Percentiles rank a stretch among this genome's conserved stretches.
Conservation (phyloP, 352 stramenopile species). For the Pythium angustatum region DNA sequence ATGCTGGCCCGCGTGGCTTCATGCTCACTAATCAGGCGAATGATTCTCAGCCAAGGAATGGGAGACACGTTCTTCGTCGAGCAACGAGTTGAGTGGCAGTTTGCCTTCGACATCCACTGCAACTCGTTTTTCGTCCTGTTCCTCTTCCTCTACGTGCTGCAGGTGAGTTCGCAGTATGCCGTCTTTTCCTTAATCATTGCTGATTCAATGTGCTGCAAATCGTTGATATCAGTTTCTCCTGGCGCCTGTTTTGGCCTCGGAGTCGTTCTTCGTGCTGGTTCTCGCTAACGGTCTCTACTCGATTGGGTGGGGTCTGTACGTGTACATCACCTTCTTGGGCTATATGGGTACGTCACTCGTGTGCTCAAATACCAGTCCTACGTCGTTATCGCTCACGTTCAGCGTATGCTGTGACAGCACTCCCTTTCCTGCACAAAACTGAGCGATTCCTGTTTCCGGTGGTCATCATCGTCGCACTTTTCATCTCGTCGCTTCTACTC, state of each 20-base stretch:
- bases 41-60: slow-evolving; percentile 50
- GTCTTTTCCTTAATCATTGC: not conserved
- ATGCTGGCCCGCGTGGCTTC: no score
- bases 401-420: slow-evolving; percentile 36
- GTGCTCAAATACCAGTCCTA: no score
- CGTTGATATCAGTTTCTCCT: slow-evolving; percentile 98
- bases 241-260: slow-evolving; percentile 90
- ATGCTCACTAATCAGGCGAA: no score
- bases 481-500: slow-evolving; percentile 83
- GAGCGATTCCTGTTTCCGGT: slow-evolving; percentile 89
- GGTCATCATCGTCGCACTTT: slow-evolving; percentile 69
- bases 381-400: slow-evolving; percentile 6
- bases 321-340: slow-evolving; percentile 98
- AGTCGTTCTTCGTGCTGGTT: slow-evolving; percentile 89
- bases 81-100: slow-evolving; percentile 98
- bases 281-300: slow-evolving; percentile 95
- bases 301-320: slow-evolving; percentile 94
- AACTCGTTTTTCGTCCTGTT: slow-evolving; percentile 99
- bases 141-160: slow-evolving; percentile 93
- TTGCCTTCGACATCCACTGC: slow-evolving; percentile 99
- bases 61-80: slow-evolving; percentile 90
- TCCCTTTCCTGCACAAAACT: slow-evolving; percentile 90
- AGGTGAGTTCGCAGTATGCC: slow-evolving; percentile 39
- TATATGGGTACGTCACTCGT: slow-evolving; percentile 90
- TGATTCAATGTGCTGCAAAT: not conserved